A percentile compares a stretch with the other conserved stretches of the same genome.
These are phyloP conservation scores for Ceratocystis smalleyi DNA, from an alignment of 2,329 filamentous ascomycete species.

Conservation along the genomic window DNA sequence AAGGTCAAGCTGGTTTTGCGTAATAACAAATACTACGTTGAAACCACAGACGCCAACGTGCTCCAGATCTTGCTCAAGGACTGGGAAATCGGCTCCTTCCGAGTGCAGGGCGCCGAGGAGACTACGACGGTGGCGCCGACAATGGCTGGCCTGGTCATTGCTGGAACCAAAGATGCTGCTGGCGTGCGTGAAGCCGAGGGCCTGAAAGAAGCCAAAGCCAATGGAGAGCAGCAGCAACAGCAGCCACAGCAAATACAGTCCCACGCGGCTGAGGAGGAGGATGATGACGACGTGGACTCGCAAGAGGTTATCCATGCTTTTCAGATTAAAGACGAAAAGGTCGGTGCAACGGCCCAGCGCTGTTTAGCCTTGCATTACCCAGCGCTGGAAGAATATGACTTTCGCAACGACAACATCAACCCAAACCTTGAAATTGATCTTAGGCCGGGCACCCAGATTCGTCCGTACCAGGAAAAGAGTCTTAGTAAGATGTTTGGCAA, in stretches of 20 bases:
- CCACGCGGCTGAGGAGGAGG: conserved; percentile 36
- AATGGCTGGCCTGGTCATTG: conserved; percentile 76
- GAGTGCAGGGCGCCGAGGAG: conserved; percentile 55
- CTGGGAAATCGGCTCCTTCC: conserved; percentile 60
- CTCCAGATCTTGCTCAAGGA: conserved; percentile 79
- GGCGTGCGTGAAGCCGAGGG: conserved; percentile 58
- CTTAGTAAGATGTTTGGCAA: conserved; percentile 99
- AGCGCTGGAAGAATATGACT: conserved; percentile 93
- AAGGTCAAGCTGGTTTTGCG: conserved; percentile 93
- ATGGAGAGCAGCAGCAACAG: not conserved
- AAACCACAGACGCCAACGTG: conserved; percentile 76
- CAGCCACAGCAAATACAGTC: not conserved
- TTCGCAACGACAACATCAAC: conserved; percentile 78
- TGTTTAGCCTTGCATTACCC: conserved; percentile 78
- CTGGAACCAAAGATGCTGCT: conserved; percentile 83
- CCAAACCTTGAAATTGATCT: conserved; percentile 87
- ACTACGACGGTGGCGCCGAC: conserved; percentile 72
- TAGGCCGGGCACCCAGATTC: conserved; percentile 74
- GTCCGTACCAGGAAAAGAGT: conserved; percentile 92
- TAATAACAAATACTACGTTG: conserved; percentile 85
- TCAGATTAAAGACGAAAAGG: conserved; percentile 66
- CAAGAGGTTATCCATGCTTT: conserved; percentile 84
- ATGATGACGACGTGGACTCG: conserved; percentile 78
- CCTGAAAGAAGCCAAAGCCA: conserved; percentile 13
- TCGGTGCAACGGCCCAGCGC: conserved; percentile 76